Base-by-base conservation (phyloP, 2,329 filamentous ascomycete species). In the Ceratocystiopsis sp. region DNA sequence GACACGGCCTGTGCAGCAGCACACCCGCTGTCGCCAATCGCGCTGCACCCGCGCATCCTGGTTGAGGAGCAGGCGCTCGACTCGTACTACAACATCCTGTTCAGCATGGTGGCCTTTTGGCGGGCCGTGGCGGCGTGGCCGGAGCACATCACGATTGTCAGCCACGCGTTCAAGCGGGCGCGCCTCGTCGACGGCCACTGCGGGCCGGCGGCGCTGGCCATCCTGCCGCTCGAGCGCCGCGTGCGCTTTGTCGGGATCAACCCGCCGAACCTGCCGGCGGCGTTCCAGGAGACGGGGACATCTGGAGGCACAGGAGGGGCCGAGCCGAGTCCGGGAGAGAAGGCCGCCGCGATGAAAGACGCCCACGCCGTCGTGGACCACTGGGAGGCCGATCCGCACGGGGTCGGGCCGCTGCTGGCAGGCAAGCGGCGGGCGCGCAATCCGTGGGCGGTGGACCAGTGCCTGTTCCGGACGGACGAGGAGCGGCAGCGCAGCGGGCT, bases 21-120 rank as follows among this genome's bases (percentile, higher is more conserved):
- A 1, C 45, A 42, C 29, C 48, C 29, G 33, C 55, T 60, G 44
- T 67, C 62, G 45, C 50, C 32, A 10, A 40, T 44, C 25, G 42
- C 43, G 18, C 45, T 48, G 9, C 42, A 44, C 11, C 43, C 16
- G n/a, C 64, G 64, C 19, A 62, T 84, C 16, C 55, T 73, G 0
- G 54, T 74, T 2, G 86, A 94, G 55, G 70, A 78, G 10, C 68
- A 72, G 43, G 84, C 87, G 0, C 75, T 89, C 1, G 87, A 95
- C 59, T 89, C 81, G 2, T 89, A 84, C 54, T 79, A 86, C 55
- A 94, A 94, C 55, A 62, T 94, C 6, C 61, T 93, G 15, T 86
- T 87, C 56, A 80, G 80, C 13, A 64, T 93, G 3, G 52, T 66
- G 15, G 55, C 61, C 34, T 75, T 73, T 53, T 65, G 80, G 49